Evolutionary conservation across 345 rosid species (phyloP).

Genomic region (Geranium brycei): DNA sequence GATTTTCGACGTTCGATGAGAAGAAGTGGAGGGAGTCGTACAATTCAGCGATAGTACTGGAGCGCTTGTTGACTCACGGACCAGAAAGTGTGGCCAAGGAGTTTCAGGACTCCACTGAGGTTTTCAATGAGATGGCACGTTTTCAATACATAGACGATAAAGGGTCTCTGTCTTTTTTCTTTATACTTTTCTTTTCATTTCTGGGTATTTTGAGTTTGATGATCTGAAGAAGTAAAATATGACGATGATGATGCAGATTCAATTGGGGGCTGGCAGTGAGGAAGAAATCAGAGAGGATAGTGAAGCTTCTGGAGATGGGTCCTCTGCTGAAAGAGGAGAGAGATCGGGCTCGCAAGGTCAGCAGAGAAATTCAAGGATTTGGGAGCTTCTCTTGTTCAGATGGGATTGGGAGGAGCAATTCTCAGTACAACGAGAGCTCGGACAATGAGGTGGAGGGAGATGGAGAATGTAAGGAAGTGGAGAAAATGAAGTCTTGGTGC

Average conservation of each 20-base stretch:
- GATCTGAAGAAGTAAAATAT: not conserved
- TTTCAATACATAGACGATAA: slow-evolving; percentile 71
- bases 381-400: slow-evolving; percentile 50
- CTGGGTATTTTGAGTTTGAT: not conserved
- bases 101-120: slow-evolving; percentile 48
- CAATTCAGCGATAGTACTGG: no score
- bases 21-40: no score
- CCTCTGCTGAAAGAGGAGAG: slow-evolving; percentile 62
- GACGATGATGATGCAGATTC: slow-evolving; percentile 32
- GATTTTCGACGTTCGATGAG: not conserved
- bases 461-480: not conserved
- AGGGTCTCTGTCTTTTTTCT: slow-evolving; percentile 35
- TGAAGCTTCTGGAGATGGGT: slow-evolving; percentile 57
- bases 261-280: slow-evolving; percentile 82
- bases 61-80: no score
- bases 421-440: slow-evolving; percentile 27
- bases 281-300: slow-evolving; percentile 56
- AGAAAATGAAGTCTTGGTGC: not conserved
- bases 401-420: slow-evolving; percentile 36
- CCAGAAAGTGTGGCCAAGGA: slow-evolving; percentile 19
- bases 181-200: not conserved
- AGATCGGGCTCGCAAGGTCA: slow-evolving; percentile 60
- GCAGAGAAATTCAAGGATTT: slow-evolving; percentile 74
- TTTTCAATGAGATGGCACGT: slow-evolving; percentile 34
- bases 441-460: slow-evolving; percentile 24